These are phyloP conservation scores for Vanrija pseudolonga DNA, from an alignment of 1,284 basidiomycete genomes.

Conservation along the genomic window DNA sequence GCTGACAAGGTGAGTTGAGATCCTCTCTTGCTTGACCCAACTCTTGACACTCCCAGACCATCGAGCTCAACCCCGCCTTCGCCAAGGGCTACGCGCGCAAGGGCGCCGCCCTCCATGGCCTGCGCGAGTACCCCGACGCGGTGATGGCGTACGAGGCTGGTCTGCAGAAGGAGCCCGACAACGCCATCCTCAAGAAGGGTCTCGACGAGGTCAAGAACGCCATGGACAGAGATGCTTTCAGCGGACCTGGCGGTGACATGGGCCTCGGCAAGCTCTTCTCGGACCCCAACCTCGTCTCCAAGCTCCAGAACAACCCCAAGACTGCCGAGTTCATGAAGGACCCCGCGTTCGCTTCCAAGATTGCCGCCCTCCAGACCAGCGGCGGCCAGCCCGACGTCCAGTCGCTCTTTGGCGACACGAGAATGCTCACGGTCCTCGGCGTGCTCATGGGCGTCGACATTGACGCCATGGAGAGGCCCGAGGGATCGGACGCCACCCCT, in stretches of 20 bases:
- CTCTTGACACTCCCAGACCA: constrained; percentile 49
- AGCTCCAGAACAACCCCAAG: constrained; percentile 81
- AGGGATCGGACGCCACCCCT: constrained; percentile 77
- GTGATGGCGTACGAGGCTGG: constrained; percentile 65
- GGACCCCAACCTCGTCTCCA: constrained; percentile 77
- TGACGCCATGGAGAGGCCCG: constrained; percentile 77
- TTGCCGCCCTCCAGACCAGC: constrained; percentile 47
- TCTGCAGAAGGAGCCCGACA: constrained; percentile 70
- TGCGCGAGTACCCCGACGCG: constrained; percentile 72
- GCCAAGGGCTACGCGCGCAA: constrained; percentile 89
- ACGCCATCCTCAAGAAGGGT: constrained; percentile 76
- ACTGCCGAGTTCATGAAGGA: constrained; percentile 80
- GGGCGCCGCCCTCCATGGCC: constrained; percentile 90
- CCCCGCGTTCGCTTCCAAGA: constrained; percentile 68
- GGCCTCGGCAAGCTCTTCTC: constrained; percentile 74
- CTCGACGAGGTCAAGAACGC: constrained; percentile 80
- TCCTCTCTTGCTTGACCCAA: constrained; percentile 40
- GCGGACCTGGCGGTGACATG: constrained; percentile 48
- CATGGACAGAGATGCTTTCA: constrained; percentile 36
- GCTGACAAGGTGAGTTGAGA: constrained; percentile 71
- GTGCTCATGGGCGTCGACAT: constrained; percentile 92
- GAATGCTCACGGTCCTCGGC: constrained; percentile 87
- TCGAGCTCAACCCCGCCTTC: constrained; percentile 77
- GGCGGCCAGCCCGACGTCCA: constrained; percentile 47
- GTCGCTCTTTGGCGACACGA: constrained; percentile 65